Evolutionary conservation across 805 yeast genomes (phyloP), one percentile per base, ranked within the genome.

Genomic region (Starmerella khaoyaiensis): DNA sequence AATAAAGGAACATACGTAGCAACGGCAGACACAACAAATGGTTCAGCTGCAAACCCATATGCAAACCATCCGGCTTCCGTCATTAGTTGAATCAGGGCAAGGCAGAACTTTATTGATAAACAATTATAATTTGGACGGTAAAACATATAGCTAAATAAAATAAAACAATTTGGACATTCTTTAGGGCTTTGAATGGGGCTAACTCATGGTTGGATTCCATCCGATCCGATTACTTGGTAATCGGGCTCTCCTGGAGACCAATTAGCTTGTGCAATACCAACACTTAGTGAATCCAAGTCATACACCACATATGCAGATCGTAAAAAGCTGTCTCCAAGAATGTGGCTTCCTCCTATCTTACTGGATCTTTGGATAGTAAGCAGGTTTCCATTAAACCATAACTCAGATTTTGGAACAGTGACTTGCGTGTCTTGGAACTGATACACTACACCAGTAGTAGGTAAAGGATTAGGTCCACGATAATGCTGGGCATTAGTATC

Each of bases 1-100:
- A 79, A 55, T 14, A 80, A 57, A 0, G 90, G 90, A 5, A 79
- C 76, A 53, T 77, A 80, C 0, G 87, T 78, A 0, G 86, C 77
- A 5, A 80, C 77, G 2, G 79, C 84, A 27, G 81, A 73, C 6
- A 79, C 90, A 4, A 78, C 68, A 51, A 79, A 80, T 0, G 90
- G 90, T 54, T 79, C 93, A 16, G 80, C 72, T 1, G 86, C 84
- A 68, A 79, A 75, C 2, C 76, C 63, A 46, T 73, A 76, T 5
- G 75, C 60, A 51, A 74, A 73, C 86, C 86, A 62, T 4, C 86
- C 87, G 24, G 63, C 28, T 12, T 18, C 20, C 33, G 33, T 17
- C 37, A 39, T 23, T 96, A 87, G 62, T n/a, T n/a, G n/a, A n/a
- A n/a, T n/a, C n/a, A n/a, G n/a, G n/a, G n/a, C n/a, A n/a, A n/a